Conservation (phyloP, 805 yeast species). For the Myxozyma vanderwaltii region DNA sequence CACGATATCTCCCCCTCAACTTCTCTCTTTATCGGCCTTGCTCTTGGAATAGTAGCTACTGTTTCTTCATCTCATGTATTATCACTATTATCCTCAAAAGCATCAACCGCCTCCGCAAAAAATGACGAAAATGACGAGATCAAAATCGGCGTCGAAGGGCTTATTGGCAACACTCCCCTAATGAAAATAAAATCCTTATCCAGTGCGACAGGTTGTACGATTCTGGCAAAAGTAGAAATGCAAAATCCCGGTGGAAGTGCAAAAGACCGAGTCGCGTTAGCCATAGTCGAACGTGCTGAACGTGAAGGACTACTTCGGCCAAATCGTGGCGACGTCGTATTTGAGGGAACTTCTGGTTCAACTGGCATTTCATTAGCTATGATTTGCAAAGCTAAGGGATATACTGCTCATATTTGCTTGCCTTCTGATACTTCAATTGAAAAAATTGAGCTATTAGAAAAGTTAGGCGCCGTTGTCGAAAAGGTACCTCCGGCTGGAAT, state of each 20-base stretch:
- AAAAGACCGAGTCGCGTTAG: constrained; percentile 89
- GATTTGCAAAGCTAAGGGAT: constrained; percentile 86
- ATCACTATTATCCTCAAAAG: background rate
- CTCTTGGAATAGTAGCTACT: background rate
- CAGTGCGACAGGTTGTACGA: constrained; percentile 70
- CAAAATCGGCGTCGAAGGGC: constrained; percentile 63
- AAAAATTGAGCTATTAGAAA: constrained; percentile 67
- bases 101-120: background rate
- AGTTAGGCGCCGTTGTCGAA: constrained; percentile 80
- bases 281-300: constrained; percentile 75
- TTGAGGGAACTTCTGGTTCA: constrained; percentile 96
- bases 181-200: constrained; percentile 73
- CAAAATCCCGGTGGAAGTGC: constrained; percentile 94
- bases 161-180: constrained; percentile 90
- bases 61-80: background rate
- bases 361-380: constrained; percentile 94
- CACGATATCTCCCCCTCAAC: background rate
- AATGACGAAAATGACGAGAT: background rate
- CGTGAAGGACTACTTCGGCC: constrained; percentile 58
- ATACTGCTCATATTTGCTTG: constrained; percentile 85
- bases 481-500: constrained; percentile 93
- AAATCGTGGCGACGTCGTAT: constrained; percentile 68
- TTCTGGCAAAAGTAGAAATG: constrained; percentile 84
- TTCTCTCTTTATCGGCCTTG: background rate
- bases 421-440: constrained; percentile 93